Percentiles rank a stretch among this genome's conserved stretches.
phyloP scores from a whole-genome alignment of 176 grass and related monocot species.

The Musa troglodytarum region DNA sequence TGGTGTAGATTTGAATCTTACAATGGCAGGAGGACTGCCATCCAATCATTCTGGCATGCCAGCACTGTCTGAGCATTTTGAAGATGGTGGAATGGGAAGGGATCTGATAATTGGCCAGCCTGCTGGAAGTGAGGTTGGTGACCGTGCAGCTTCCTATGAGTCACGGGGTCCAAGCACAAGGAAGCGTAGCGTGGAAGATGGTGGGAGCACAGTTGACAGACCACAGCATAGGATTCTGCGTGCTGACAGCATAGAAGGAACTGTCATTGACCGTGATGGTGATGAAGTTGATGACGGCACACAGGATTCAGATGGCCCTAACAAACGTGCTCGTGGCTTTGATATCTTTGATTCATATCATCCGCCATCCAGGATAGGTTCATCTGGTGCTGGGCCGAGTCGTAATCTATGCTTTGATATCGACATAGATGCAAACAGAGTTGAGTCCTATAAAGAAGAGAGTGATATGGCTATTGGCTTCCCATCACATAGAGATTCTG shows the following conservation, averaged over 20 bases:
- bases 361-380: slow-evolving; percentile 38
- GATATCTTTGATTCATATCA: slow-evolving; percentile 57
- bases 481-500: slow-evolving; percentile 58
- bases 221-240: slow-evolving; percentile 55
- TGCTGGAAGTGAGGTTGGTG: slow-evolving; percentile 95
- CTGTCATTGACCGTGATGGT: slow-evolving; percentile 78
- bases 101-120: slow-evolving; percentile 96
- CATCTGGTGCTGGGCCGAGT: slow-evolving; percentile 87
- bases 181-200: slow-evolving; percentile 90
- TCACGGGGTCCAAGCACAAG: slow-evolving; percentile 82
- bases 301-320: slow-evolving; percentile 65
- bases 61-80: slow-evolving; percentile 33
- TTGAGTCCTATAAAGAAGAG: slow-evolving; percentile 35
- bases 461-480: slow-evolving; percentile 34
- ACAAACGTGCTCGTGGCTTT: slow-evolving; percentile 59
- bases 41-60: slow-evolving; percentile 43
- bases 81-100: slow-evolving; percentile 67
- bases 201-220: slow-evolving; percentile 95
- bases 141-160: slow-evolving; percentile 81
- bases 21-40: slow-evolving; percentile 76
- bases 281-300: slow-evolving; percentile 87
- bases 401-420: slow-evolving; percentile 71
- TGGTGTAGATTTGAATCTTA: slow-evolving; percentile 83
- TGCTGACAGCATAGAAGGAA: slow-evolving; percentile 89
- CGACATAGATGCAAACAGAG: slow-evolving; percentile 43